These are phyloP conservation scores for Prunus mira DNA, from an alignment of 306 rosid species.

Conservation along the genomic window DNA sequence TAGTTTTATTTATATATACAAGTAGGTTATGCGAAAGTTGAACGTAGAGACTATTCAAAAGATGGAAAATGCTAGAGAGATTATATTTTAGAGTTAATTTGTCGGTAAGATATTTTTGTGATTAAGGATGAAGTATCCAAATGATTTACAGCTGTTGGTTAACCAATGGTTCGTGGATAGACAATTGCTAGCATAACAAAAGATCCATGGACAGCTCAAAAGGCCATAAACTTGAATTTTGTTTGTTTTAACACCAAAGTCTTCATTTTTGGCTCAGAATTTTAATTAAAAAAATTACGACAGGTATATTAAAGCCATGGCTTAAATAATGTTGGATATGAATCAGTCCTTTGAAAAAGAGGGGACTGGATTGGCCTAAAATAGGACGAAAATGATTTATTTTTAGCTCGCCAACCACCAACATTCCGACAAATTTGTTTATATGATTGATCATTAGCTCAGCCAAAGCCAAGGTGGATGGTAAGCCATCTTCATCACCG, in stretches of 20 bases:
- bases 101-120: not conserved
- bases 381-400: constrained; percentile 44
- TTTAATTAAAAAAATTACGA: not conserved
- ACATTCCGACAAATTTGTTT: constrained; percentile 69
- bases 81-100: not conserved
- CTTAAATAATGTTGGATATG: not conserved
- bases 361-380: constrained; percentile 35
- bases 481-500: constrained; percentile 72
- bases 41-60: rapidly evolving
- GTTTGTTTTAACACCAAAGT: not conserved
- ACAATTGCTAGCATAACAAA: not conserved
- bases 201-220: not conserved
- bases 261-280: not conserved
- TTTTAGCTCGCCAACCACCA: constrained; percentile 57
- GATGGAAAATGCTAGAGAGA: not conserved
- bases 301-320: not conserved
- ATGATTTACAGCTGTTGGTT: not conserved
- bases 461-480: constrained; percentile 41
- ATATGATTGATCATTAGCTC: constrained; percentile 33
- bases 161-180: not conserved
- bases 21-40: no score
- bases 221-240: not conserved
- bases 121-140: not conserved
- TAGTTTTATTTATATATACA: not conserved
- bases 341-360: not conserved